A percentile compares a stretch with the other conserved stretches of the same genome.
Conservation (phyloP, 768 basidiomycete species). For the Mycena latifolia region DNA sequence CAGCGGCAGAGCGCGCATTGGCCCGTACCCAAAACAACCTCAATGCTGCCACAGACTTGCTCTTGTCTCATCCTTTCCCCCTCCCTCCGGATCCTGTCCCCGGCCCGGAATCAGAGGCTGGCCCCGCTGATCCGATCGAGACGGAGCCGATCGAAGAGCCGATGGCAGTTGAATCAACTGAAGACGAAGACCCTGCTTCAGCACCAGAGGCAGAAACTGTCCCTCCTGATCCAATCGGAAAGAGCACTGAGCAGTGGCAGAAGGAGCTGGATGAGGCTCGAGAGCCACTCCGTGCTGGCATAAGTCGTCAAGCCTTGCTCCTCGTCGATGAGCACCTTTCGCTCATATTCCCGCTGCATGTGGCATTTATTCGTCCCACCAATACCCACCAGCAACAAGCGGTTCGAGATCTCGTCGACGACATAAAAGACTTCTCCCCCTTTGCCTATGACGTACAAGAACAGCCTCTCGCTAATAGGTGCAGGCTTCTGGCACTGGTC, state of each 20-base stretch:
- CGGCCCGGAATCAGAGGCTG: slow-evolving; percentile 39
- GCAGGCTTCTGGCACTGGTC: slow-evolving; percentile 88
- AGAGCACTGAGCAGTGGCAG: slow-evolving; percentile 72
- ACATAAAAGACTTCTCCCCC: slow-evolving; percentile 78
- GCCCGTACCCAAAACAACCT: slow-evolving; percentile 90
- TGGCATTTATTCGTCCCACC: slow-evolving; percentile 79
- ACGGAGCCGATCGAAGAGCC: slow-evolving; percentile 13
- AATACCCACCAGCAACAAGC: slow-evolving; percentile 73
- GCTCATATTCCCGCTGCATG: slow-evolving; percentile 90
- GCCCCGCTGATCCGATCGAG: slow-evolving; percentile 22
- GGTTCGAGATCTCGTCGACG: slow-evolving; percentile 79
- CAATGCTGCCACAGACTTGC: slow-evolving; percentile 86
- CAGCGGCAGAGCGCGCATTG: slow-evolving; percentile 87
- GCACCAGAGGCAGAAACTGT: slow-evolving; percentile 12
- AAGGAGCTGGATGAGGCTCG: slow-evolving; percentile 75
- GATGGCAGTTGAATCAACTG: slow-evolving; percentile 16
- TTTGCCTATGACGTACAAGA: slow-evolving; percentile 78
- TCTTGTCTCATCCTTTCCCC: slow-evolving; percentile 86
- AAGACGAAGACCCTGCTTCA: slow-evolving; percentile 25
- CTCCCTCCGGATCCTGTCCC: slow-evolving; percentile 76
- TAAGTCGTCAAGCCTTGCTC: slow-evolving; percentile 78
- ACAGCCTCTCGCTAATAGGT: slow-evolving; percentile 82
- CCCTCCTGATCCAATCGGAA: slow-evolving; percentile 45
- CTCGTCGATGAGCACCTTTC: slow-evolving; percentile 91
- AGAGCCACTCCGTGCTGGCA: slow-evolving; percentile 70